These are phyloP conservation scores for Podospora didyma DNA, from an alignment of 495 filamentous ascomycete species.

Conservation along the genomic window DNA sequence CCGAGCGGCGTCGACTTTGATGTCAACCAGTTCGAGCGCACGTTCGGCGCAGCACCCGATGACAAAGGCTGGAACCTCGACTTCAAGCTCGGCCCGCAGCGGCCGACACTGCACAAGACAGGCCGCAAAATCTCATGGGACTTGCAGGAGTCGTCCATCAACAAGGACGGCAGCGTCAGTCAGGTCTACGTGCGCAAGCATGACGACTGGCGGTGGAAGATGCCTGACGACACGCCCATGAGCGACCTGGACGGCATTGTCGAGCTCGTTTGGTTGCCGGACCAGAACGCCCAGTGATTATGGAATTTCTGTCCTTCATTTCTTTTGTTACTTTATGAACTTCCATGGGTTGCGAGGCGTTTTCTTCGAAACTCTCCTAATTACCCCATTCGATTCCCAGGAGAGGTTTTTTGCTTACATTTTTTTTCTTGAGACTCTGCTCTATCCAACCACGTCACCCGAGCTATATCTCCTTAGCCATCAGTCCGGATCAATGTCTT, in stretches of 20 bases:
- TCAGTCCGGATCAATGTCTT: no score
- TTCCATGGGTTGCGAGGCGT: no score
- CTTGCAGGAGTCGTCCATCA: constrained; percentile 38
- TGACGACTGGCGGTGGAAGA: constrained; percentile 47
- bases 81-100: constrained; percentile 47
- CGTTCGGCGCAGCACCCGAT: constrained; percentile 54
- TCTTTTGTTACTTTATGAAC: no score
- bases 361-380: no score
- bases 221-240: constrained; percentile 39
- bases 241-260: constrained; percentile 44
- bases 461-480: no score
- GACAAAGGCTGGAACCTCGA: constrained; percentile 52
- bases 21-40: constrained; percentile 61
- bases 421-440: no score
- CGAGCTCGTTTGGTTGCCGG: constrained; percentile 49
- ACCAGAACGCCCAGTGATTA: neutral
- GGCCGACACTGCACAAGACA: constrained; percentile 40
- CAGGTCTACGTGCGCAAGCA: constrained; percentile 46
- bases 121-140: constrained; percentile 54
- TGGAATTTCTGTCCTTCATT: no score
- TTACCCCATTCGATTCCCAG: no score
- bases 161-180: constrained; percentile 39
- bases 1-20: constrained; percentile 55
- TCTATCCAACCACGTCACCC: no score
- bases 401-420: no score